Base-by-base conservation (phyloP, 2,329 filamentous ascomycete genomes). In the Ophiocordyceps camponoti-rufipedis region DNA sequence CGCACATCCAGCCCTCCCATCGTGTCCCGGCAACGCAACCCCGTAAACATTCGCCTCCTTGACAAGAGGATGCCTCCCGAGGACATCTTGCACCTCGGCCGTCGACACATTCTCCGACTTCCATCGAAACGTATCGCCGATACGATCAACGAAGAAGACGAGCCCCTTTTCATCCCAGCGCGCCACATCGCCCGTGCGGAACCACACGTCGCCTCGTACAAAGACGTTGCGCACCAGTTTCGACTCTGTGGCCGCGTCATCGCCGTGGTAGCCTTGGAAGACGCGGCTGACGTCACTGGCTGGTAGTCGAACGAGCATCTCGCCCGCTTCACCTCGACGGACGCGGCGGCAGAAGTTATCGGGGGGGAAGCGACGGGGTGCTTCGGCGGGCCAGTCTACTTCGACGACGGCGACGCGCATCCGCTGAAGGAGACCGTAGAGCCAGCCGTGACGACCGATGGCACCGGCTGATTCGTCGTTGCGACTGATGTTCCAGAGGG, bases 1-100 rank as follows among this genome's bases (percentile, higher is more conserved):
- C 0, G 80, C 86, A 54, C 87, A 94, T 2, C 87, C 87, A 0
- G 85, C 85, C 28, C 85, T 72, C 16, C 86, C 86, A 55, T 94
- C 86, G 56, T 93, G 85, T 51, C 83, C 71, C 0, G 86, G 86
- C 8, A 94, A 62, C 40, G 76, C 61, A 2, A 94, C 83, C 35
- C 86, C 86, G 55, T 93, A 94, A 28, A 94, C 86, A 53, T 93
- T 93, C 31, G 84, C 82, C 63, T 94, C 86, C 31, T 72, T 66
- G 13, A 94, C 69, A 1, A 68, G 66, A 0, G 78, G 67, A 56
- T 87, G 81, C 1, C 68, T 62, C 13, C 83, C 80, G 0, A 94
- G 62, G 0, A 76, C 75, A 56, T 87, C 75, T n/a, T 80, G 74
- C 16, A 94, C 87, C 60, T 94, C 86, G 44, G 74, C 78, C 0